Conservation (phyloP, 163 green algal genomes). For the Coccomyxa subellipsoidea region DNA sequence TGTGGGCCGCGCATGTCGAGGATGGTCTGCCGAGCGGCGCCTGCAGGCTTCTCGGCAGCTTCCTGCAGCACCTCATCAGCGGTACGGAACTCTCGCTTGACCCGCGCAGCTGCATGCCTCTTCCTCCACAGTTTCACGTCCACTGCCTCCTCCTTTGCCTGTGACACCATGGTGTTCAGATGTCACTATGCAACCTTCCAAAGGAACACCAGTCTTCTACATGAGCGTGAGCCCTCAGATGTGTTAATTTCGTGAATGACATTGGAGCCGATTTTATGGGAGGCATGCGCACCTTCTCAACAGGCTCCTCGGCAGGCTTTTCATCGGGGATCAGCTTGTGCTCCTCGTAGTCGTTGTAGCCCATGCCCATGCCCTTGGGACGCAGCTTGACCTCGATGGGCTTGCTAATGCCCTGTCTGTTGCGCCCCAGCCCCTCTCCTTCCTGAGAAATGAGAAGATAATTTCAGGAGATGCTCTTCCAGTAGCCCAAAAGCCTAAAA, state of each 20-base stretch:
- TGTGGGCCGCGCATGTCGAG: constrained; percentile 93
- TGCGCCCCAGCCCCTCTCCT: constrained; percentile 26
- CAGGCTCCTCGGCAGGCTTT: not conserved
- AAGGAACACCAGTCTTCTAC: too few relatives aligned
- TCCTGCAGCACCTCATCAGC: constrained; percentile 71
- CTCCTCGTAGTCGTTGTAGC: constrained; percentile 52
- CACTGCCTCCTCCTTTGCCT: constrained; percentile 9
- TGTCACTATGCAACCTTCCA: too few relatives aligned
- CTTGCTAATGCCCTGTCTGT: constrained; percentile 80
- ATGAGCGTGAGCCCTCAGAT: too few relatives aligned
- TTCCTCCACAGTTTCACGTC: constrained; percentile 78
- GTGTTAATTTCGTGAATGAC: too few relatives aligned
- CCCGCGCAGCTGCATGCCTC: constrained; percentile 53
- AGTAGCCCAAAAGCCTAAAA: too few relatives aligned
- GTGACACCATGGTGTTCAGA: not conserved
- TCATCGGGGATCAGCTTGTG: constrained; percentile 26
- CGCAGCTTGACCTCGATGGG: constrained; percentile 88
- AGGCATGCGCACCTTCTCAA: not conserved
- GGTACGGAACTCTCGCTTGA: constrained; percentile 78
- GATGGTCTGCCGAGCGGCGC: constrained; percentile 63
- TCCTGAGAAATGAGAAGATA: too few relatives aligned
- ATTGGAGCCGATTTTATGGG: not conserved
- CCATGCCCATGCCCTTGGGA: constrained; percentile 92
- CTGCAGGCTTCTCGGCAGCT: constrained; percentile 30
- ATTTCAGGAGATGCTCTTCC: too few relatives aligned